Evolutionary conservation across 176 grass and related monocot species (phyloP), one percentile per base, ranked within the genome.

Genomic region (Cenchrus purpureus): DNA sequence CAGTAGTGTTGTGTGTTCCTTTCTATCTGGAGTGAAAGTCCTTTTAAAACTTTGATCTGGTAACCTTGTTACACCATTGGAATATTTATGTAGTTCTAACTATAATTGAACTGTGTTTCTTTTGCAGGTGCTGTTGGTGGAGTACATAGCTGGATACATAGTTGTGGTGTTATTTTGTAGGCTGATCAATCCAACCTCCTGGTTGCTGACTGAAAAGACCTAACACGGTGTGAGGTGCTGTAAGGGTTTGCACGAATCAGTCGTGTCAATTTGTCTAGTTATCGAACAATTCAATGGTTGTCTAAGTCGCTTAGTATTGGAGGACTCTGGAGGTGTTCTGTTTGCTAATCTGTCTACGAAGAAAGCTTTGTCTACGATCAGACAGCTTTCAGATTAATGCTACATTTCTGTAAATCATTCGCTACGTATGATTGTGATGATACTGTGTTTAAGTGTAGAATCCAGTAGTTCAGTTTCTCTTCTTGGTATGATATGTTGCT

Each of bases 121-220:
- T 76, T 31, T 82, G 54, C 78, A 91, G 90, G 58, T 68, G 42
- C 25, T 1, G 51, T 72, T 16, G 82, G 65, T 78, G 90, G 86
- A 81, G 90, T 91, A 87, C 64, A 91, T 91, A 91, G 73, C 58
- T 80, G 90, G 78, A 87, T 88, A 91, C 82, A n/a, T 85, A 85
- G 82, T 29, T 65, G 57, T 7, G 19, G 79, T 81, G 71, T 82
- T 80, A 72, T 85, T 91, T 88, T 88, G 85, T 85, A 87, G 81
- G 73, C 71, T 71, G 89, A 88, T 91, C 86, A 88, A 91, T 65
- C 43, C 64, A 56, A 67, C 50, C 19, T 57, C 82, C 65, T 78
- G 78, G 78, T 91, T 91, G 77, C 82, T 91, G 82, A 88, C 88
- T 72, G 79, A 90, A 90, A 52, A 79, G 77, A 61, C 74, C 73